Conservation (phyloP, 2,329 filamentous ascomycete species). For the Penicillium sp. region DNA sequence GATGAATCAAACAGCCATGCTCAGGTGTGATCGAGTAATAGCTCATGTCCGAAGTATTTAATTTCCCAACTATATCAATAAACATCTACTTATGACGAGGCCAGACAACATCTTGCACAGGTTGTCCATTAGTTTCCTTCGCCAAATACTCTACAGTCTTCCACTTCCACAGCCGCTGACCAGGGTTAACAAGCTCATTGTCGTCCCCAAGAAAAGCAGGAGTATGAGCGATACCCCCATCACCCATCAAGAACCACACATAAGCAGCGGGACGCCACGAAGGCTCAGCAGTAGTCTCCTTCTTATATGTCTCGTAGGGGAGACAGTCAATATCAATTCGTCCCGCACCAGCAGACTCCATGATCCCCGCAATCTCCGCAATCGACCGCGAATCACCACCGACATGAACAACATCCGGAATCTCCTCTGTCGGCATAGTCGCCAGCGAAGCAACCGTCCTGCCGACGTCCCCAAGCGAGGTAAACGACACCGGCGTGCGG, state of each 20-base stretch:
- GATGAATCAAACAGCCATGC: not conserved
- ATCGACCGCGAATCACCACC: conserved; percentile 14
- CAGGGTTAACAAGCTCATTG: conserved; percentile 34
- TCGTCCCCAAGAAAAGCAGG: conserved; percentile 25
- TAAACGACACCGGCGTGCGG: conserved; percentile 31
- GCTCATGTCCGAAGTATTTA: not conserved
- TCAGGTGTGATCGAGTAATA: not conserved
- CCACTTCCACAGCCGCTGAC: conserved; percentile 32
- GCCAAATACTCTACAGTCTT: conserved; percentile 31
- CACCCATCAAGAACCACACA: conserved; percentile 39
- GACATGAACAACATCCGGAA: conserved; percentile 18
- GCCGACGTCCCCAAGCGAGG: conserved; percentile 33
- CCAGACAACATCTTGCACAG: conserved; percentile 24
- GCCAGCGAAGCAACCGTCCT: conserved; percentile 31
- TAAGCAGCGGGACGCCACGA: conserved; percentile 29
- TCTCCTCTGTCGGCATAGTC: conserved; percentile 13
- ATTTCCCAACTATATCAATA: no score
- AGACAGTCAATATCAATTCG: conserved; percentile 8
- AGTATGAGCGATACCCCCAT: conserved; percentile 30
- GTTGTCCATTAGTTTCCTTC: conserved; percentile 25
- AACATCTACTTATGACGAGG: conserved; percentile 10
- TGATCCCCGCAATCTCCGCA: conserved; percentile 10
- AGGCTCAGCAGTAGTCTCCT: conserved; percentile 16
- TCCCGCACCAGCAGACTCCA: conserved; percentile 11
- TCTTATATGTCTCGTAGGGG: conserved; percentile 26